A percentile compares a stretch with the other conserved stretches of the same genome.
phyloP scores from a whole-genome alignment of 192 early-diverging fungal species.

The Oehlia diaphana region DNA sequence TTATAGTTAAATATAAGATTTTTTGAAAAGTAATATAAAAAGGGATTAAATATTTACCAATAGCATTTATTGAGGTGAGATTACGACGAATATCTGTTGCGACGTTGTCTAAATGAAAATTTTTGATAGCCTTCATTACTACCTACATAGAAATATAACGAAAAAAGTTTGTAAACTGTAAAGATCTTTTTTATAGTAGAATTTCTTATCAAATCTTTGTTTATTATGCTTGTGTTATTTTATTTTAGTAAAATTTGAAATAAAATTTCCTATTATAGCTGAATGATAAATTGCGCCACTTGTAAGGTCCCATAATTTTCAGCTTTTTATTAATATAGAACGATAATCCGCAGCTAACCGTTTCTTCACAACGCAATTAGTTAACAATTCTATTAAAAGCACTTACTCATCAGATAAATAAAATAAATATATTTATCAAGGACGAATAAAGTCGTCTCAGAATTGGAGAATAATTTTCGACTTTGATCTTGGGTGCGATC shows the following conservation, averaged over 20 bases:
- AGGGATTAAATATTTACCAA: neutral
- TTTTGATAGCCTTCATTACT: neutral
- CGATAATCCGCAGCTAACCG: neutral
- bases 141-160: too few relatives aligned
- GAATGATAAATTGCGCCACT: too few relatives aligned
- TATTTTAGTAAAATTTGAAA: too few relatives aligned
- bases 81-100: slow-evolving; percentile 3
- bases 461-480: neutral
- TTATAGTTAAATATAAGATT: too few relatives aligned
- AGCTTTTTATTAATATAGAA: neutral
- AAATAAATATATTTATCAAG: neutral
- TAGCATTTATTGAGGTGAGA: neutral
- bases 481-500: slow-evolving; percentile 5
- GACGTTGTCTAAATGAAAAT: slow-evolving; percentile 6
- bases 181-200: too few relatives aligned
- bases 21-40: neutral
- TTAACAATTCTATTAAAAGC: slow-evolving; percentile 13
- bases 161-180: too few relatives aligned
- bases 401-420: slow-evolving; percentile 12
- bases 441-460: slow-evolving; percentile 12
- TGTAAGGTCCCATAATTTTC: neutral
- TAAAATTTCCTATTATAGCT: too few relatives aligned
- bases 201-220: too few relatives aligned
- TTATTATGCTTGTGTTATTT: too few relatives aligned
- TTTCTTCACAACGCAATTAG: slow-evolving; percentile 1